These are phyloP conservation scores for Parascedosporium putredinis DNA, from an alignment of 2,329 filamentous ascomycete species.

Conservation along the genomic window DNA sequence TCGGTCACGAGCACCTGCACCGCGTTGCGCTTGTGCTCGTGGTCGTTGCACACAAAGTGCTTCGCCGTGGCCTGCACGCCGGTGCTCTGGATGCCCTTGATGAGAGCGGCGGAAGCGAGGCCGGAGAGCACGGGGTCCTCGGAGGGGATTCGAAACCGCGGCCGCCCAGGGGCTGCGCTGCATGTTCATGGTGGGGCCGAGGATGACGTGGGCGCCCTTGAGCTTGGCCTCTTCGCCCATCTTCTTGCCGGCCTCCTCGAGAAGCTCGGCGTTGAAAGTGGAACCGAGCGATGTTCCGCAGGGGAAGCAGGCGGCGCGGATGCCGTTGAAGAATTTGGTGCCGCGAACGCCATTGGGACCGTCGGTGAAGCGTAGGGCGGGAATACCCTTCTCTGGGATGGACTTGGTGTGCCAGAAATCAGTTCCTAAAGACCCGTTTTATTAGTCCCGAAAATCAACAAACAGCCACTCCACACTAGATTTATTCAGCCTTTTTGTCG, in stretches of 20 bases:
- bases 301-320: conserved; percentile 49
- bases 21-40: conserved; percentile 46
- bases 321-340: conserved; percentile 56
- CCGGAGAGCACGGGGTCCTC: conserved; percentile 49
- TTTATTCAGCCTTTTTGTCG: too few relatives aligned
- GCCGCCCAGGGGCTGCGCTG: conserved; percentile 48
- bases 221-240: conserved; percentile 44
- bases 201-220: conserved; percentile 47
- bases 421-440: conserved; percentile 30
- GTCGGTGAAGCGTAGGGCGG: conserved; percentile 55
- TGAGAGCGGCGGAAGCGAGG: conserved; percentile 39
- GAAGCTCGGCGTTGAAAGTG: conserved; percentile 44
- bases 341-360: conserved; percentile 62
- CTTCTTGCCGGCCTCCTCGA: conserved; percentile 37
- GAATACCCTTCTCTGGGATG: conserved; percentile 49
- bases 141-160: conserved; percentile 50
- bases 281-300: conserved; percentile 47
- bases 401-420: conserved; percentile 62
- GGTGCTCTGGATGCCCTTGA: conserved; percentile 44
- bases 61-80: conserved; percentile 48
- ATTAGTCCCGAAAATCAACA: not conserved
- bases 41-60: conserved; percentile 53
- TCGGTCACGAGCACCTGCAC: conserved; percentile 45
- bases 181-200: conserved; percentile 55
- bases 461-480: not conserved